Evolutionary conservation across 1,139 yeast genomes (phyloP), one percentile per base, ranked within the genome.

Genomic region (Sporopachydermia cereana): DNA sequence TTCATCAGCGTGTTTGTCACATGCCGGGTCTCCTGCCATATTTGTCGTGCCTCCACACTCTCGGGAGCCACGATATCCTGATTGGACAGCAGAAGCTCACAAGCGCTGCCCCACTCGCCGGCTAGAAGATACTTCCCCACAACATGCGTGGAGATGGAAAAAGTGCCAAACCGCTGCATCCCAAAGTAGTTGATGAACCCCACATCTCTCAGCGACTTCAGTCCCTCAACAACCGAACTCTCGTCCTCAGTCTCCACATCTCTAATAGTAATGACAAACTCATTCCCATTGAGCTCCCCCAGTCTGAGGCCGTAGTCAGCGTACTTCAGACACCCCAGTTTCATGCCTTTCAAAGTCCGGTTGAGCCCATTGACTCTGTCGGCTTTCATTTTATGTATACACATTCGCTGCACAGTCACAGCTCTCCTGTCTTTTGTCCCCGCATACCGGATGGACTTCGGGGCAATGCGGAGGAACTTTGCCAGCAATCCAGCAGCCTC

Each of bases 391-490:
- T 76, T 77, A 45, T 78, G 75, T 47, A 89, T 68, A 39, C 89
- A 79, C 48, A 84, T 75, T 50, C 77, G 74, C 63, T 91, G 99
- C 46, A 88, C 86, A 1, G 99, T 93, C 22, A 85, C 91, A 46
- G 95, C 99, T 58, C 99, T 77, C 56, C 97, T 77, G 61, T 91
- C 99, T 57, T 91, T 91, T 3, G 98, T 93, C 20, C 99, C 99
- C 0, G 97, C 95, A 61, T 80, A 88, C 46, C 84, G 72, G 36
- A 91, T 71, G 31, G 69, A 61, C 53, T 80, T 83, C 4, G 82
- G 70, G 17, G 89, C 91, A 17, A 84, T 65, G 50, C 89, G 74
- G 53, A 91, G 68, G 51, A 84, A 74, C 57, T 82, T 83, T 36
- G 91, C 68, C 43, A 91, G 67, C 30, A 83, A 66, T 24, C 79